These are phyloP conservation scores for Leccinum griseonigrum DNA, from an alignment of 1,284 basidiomycete genomes.

Conservation along the genomic window DNA sequence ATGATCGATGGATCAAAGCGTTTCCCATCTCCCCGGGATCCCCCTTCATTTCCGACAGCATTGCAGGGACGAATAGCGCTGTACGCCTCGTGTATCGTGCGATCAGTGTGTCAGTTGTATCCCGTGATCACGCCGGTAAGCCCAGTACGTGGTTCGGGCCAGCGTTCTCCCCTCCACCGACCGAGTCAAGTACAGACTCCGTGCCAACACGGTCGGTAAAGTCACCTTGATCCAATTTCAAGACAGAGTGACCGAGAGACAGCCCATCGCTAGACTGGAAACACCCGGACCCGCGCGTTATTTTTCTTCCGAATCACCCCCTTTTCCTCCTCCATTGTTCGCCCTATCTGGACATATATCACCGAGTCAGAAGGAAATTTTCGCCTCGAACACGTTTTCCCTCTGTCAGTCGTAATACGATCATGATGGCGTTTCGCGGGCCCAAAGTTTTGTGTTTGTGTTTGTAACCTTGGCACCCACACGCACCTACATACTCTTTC, in stretches of 20 bases:
- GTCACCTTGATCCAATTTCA: not conserved
- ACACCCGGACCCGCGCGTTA: not conserved
- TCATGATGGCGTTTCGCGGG: not conserved
- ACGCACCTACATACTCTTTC: not conserved
- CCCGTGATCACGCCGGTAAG: not conserved
- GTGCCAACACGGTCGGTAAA: not conserved
- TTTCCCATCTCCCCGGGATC: not conserved
- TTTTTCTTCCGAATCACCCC: not conserved
- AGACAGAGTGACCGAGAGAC: not conserved
- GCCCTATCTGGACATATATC: conserved; percentile 2
- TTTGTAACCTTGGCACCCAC: not conserved
- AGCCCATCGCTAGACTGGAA: not conserved
- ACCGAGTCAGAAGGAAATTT: not conserved
- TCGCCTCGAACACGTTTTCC: not conserved
- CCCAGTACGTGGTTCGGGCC: not conserved
- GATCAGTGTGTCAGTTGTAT: not conserved
- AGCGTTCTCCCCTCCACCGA: not conserved
- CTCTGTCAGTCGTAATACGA: not conserved
- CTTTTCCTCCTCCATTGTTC: conserved; percentile 5
- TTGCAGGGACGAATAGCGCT: not conserved
- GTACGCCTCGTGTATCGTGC: not conserved
- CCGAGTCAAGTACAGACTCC: not conserved
- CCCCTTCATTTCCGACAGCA: not conserved
- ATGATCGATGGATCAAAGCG: not conserved
- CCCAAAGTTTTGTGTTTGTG: not conserved